Base-by-base conservation (phyloP, 2,329 filamentous ascomycete genomes). In the Paraphoma chrysanthemicola region DNA sequence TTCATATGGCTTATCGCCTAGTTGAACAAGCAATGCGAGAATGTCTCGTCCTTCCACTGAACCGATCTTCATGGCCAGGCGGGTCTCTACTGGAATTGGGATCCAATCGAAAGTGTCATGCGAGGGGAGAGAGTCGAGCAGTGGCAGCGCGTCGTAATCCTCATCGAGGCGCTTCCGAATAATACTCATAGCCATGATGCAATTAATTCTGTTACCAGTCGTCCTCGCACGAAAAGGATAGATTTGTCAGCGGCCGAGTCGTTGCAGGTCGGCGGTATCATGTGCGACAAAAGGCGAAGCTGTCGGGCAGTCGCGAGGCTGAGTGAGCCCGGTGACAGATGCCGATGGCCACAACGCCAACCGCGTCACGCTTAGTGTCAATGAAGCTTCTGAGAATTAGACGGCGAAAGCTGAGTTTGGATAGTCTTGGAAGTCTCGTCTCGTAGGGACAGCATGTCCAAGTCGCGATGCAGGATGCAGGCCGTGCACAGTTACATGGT, bases 91-190 rank as follows among this genome's bases (percentile, higher is more conserved):
- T 30, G 48, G 11, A 33, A 39, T 16, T 17, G 38, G 36, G 16
- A 45, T 41, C 59, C 59, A 62, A 30, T 45, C 44, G 49, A 63
- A 45, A 14, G 45, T 49, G 11, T 51, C 31, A 18, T 48, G 29
- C 30, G 54, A 23, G 42, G 54, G 60, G 17, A 60, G 38, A 4
- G 49, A 46, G 30, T 55, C 46, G 10, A 60, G 44, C 28, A 58
- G 42, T 16, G 18, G 30, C 16, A 41, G 33, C 16, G 36, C 54
- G 17, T n/a, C 39, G 36, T 51, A 51, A 10, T 48, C 31, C 23
- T 56, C 53, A 11, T 49, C 44, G 28, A 63, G 42, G 29, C 30
- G 33, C n/a, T 45, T 41, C 6, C 38, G 41, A n/a, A 63, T 46
- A 2, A 23, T 33, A 9, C 48, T 30, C 10, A 62, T 30, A 4